Conservation (phyloP, 495 filamentous ascomycete genomes). For the Aspergillus campestris region DNA sequence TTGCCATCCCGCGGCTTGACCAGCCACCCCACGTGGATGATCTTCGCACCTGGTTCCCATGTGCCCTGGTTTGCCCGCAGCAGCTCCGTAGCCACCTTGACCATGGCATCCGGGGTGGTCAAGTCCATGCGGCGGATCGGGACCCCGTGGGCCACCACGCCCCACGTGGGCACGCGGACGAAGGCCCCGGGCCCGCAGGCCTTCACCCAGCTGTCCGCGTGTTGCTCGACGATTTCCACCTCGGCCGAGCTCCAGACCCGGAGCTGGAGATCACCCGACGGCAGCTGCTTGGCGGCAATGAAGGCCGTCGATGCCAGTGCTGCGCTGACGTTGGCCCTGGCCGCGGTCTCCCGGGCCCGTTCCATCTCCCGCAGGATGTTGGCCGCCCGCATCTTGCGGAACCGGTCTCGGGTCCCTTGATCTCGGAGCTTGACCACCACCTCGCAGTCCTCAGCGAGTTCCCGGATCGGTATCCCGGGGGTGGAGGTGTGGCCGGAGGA, state of each 20-base stretch:
- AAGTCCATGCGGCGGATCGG: constrained; percentile 4
- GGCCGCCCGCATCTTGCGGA: background rate
- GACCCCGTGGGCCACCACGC: constrained; percentile 9
- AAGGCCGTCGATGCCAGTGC: constrained; percentile 4
- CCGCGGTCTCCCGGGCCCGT: background rate
- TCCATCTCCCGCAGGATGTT: constrained; percentile 1
- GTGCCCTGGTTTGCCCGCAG: no score
- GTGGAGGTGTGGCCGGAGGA: no score
- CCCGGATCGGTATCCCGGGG: background rate
- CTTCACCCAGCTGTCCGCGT: constrained; percentile 1
- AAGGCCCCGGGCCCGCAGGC: constrained; percentile 7
- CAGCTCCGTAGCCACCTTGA: no score
- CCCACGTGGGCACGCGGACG: constrained; percentile 12
- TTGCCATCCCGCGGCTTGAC: constrained; percentile 1
- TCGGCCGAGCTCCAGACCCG: constrained; percentile 2
- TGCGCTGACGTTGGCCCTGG: background rate
- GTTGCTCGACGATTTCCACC: constrained; percentile 6
- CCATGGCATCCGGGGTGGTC: constrained; percentile 6
- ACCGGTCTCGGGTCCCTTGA: background rate
- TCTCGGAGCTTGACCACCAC: background rate
- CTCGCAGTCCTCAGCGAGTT: background rate
- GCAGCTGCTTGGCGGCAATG: constrained; percentile 9
- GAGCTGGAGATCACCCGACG: constrained; percentile 7
- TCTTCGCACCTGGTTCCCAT: constrained; percentile 5
- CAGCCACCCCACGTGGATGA: constrained; percentile 4